Conservation (phyloP, 371 early-diverging fungal species). For the Mucor sp. region DNA sequence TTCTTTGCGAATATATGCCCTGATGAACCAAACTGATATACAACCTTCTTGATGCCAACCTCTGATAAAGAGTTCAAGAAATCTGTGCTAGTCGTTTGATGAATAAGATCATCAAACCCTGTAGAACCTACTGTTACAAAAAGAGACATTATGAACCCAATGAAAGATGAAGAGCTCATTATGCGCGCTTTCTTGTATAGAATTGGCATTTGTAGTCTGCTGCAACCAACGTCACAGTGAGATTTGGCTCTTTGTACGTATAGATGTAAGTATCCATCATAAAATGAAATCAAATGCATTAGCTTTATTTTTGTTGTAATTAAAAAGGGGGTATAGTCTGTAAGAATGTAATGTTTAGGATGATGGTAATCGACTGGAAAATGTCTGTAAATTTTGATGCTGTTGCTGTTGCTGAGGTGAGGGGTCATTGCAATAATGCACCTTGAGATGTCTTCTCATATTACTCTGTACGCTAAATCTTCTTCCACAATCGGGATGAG, state of each 20-base stretch:
- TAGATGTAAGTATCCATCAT: not conserved
- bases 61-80: constrained; percentile 49
- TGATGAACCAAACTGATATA: constrained; percentile 78
- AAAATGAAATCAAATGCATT: not conserved
- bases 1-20: constrained; percentile 25
- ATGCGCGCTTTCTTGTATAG: not conserved
- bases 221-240: not conserved
- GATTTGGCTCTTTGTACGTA: not conserved
- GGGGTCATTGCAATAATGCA: constrained; percentile 23
- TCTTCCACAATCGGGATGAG: constrained; percentile 53
- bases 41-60: constrained; percentile 42
- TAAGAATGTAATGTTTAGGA: not conserved
- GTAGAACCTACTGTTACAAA: constrained; percentile 94
- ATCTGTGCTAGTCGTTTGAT: constrained; percentile 36
- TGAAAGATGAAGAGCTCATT: not conserved
- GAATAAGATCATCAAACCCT: constrained; percentile 78
- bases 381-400: not conserved
- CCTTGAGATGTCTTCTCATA: constrained; percentile 67
- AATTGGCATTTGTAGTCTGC: not conserved
- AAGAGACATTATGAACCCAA: constrained; percentile 13
- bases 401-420: not conserved
- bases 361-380: not conserved
- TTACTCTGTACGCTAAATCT: constrained; percentile 77
- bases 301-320: not conserved
- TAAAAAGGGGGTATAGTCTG: not conserved